Base-by-base conservation (phyloP, 805 yeast genomes). In the Cyberlindnera xylosilytica region DNA sequence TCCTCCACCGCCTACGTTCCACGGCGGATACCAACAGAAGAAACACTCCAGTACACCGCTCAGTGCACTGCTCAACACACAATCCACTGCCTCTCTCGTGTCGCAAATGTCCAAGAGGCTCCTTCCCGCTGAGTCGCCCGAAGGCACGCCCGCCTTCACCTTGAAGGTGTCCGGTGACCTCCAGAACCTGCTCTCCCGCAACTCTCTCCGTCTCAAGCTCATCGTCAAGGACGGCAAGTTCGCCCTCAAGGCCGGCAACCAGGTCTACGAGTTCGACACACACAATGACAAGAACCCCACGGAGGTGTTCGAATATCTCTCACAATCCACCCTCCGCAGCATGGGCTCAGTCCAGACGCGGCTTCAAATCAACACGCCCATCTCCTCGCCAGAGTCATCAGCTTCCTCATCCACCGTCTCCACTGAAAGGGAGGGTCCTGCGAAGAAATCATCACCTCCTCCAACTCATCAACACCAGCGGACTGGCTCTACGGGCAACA, bases 251-350 rank as follows among this genome's bases (percentile, higher is more conserved):
- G 30, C 56, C 4, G 43, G 45, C 3, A 34, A 40, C 27, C 16
- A 34, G 12, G 10, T 34, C 2, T 33, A 38, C 15, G 39, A 39
- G 10, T 27, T 50, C 15, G 48, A 46, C 4, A 20, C 32, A 24
- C 19, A 36, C 7, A 23, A 23, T 9, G 50, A 39, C 23, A 15
- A 30, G 2, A n/a, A 50, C 3, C 33, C 41, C 33, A 20, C 46
- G 8, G 54, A 52, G 22, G 36, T 60, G 4, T 58, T 48, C 40
- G 52, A 50, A 32, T 57, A 56, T 38, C 47, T 57, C 23, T 50
- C 58, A 4, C 39, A 33, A 13, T 38, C 54, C 1, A 44, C 56
- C 3, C 52, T 51, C 42, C 53, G 51, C 39, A 49, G 45, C 27
- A 36, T 57, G n/a, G 59, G 59, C 3, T 8, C 33, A 0, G 43